Percentiles rank a stretch among this genome's conserved stretches.
phyloP scores from a whole-genome alignment of 352 stramenopile species.

The Globisporangium nagaii region DNA sequence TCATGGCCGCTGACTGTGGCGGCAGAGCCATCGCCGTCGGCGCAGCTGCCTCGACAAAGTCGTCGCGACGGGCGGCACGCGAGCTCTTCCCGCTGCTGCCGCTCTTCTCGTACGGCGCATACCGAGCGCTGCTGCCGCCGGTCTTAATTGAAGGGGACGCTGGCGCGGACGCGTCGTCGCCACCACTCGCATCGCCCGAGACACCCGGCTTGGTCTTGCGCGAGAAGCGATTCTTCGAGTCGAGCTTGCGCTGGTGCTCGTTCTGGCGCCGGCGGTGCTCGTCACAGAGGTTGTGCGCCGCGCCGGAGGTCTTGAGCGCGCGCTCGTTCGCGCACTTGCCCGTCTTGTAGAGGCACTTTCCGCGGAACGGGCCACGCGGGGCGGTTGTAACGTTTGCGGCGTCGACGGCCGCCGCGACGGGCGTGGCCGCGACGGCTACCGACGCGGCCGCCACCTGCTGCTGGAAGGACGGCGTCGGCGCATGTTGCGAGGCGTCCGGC shows the following conservation, averaged over 20 bases:
- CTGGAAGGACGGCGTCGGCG: background rate
- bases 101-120: conserved; percentile 20
- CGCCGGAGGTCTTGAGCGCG: conserved; percentile 78
- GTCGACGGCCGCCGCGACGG: conserved; percentile 5
- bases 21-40: background rate
- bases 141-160: background rate
- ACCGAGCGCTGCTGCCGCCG: conserved; percentile 8
- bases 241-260: conserved; percentile 83
- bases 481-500: background rate
- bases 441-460: background rate
- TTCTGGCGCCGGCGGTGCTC: conserved; percentile 81
- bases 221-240: conserved; percentile 72
- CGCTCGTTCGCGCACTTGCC: conserved; percentile 84
- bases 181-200: background rate
- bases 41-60: background rate
- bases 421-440: background rate
- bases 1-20: background rate
- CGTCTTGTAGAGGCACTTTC: conserved; percentile 85
- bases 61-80: background rate
- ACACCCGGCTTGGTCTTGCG: conserved; percentile 36
- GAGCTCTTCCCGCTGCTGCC: background rate
- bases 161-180: background rate
- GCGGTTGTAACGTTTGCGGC: conserved; percentile 17
- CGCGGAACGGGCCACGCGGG: conserved; percentile 31
- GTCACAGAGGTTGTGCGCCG: conserved; percentile 82